Evolutionary conservation across 805 yeast species (phyloP).

Genomic region (Citeromyces matritensis): DNA sequence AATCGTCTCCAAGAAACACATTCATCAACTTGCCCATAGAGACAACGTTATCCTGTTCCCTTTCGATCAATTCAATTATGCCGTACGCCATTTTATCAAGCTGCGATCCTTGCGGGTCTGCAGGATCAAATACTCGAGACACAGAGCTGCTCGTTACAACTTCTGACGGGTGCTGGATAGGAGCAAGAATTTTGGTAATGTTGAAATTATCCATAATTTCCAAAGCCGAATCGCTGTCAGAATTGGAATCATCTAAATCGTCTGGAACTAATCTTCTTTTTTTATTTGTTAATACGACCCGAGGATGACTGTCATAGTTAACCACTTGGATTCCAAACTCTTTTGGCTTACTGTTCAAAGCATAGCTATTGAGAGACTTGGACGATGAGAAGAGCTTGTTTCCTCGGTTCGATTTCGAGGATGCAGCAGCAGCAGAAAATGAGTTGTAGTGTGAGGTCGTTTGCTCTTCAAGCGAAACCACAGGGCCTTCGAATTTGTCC

Average conservation of each 20-base stretch:
- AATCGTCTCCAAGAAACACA: slow-evolving; percentile 79
- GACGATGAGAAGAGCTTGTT: slow-evolving; percentile 12
- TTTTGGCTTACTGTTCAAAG: slow-evolving; percentile 8
- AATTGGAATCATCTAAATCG: slow-evolving; percentile 5
- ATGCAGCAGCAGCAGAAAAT: slow-evolving; percentile 3
- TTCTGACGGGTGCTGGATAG: slow-evolving; percentile 72
- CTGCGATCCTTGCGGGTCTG: slow-evolving; percentile 17
- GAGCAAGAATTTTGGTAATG: slow-evolving; percentile 48
- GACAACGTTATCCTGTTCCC: slow-evolving; percentile 68
- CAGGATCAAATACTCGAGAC: slow-evolving; percentile 44
- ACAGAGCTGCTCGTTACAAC: slow-evolving; percentile 57
- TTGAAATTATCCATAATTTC: slow-evolving; percentile 21
- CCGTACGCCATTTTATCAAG: slow-evolving; percentile 51
- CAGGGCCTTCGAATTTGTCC: too few relatives aligned
- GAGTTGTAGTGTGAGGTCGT: neutral
- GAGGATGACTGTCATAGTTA: slow-evolving; percentile 6
- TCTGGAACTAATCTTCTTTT: slow-evolving; percentile 11
- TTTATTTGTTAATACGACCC: slow-evolving; percentile 11
- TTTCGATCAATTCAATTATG: slow-evolving; percentile 63
- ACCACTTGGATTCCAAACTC: slow-evolving; percentile 6
- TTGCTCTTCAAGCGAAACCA: too few relatives aligned
- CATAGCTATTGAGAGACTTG: slow-evolving; percentile 9
- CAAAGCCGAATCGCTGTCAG: slow-evolving; percentile 25
- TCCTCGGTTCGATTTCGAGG: slow-evolving; percentile 13
- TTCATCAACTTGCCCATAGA: slow-evolving; percentile 59